phyloP scores from a whole-genome alignment of 148 eudicot genomes.

The Pharnaceum exiguum region DNA sequence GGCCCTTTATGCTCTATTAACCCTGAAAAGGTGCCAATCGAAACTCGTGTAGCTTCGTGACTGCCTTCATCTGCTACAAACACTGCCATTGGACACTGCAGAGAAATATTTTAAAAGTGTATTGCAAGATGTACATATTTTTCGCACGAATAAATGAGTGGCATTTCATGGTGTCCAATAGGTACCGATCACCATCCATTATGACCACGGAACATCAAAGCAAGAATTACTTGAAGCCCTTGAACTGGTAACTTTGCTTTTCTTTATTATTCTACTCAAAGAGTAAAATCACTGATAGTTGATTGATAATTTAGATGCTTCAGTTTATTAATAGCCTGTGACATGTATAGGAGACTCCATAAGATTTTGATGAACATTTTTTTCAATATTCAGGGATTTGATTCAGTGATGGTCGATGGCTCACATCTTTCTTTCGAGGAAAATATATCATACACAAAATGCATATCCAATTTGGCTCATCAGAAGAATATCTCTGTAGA shows the following conservation, averaged over 20 bases:
- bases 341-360: not conserved
- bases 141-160: not conserved
- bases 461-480: conserved; percentile 64
- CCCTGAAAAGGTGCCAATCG: no score
- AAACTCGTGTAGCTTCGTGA: no score
- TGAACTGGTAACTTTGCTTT: conserved; percentile 59
- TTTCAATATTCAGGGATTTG: conserved; percentile 70
- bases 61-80: not conserved
- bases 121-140: not conserved
- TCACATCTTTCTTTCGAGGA: conserved; percentile 86
- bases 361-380: no score
- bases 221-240: conserved; percentile 74
- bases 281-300: not conserved
- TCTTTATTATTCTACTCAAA: not conserved
- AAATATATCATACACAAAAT: conserved; percentile 70
- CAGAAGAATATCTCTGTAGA: conserved; percentile 66
- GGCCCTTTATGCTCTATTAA: no score
- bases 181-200: conserved; percentile 95
- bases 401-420: conserved; percentile 97
- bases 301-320: not conserved
- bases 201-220: conserved; percentile 92
- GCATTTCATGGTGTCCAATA: conserved; percentile 19
- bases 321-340: not conserved
- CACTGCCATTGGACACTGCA: no score
- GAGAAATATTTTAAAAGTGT: not conserved